Base-by-base conservation (phyloP, 164 flowering plant species). In the Vitis labrusca region DNA sequence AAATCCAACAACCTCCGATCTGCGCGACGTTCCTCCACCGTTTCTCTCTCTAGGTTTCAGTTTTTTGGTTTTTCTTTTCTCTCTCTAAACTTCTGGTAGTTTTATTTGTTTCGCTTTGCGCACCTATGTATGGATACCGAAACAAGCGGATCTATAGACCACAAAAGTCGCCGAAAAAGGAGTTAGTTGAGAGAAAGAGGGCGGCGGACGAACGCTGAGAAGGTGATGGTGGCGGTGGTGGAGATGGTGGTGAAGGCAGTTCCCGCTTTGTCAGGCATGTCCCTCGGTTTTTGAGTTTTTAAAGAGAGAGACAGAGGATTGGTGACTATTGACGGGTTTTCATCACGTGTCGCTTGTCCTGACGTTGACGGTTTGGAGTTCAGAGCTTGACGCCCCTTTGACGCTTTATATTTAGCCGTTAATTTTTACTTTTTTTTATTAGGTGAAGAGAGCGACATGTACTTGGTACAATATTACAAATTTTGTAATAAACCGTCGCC, bases 191-290 rank as follows among this genome's bases (percentile, higher is more conserved):
- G 9, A 11, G 47, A 2, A 3, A 7, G 60, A 8, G 17, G 56
- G 50, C 49, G 66, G 68, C 56, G 74, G 60, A 6, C 19, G 50
- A 8, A 6, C 30, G 64, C 0, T 1, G 61, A 19, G 19, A 56
- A 44, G 13, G 68, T 50, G 17, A 13, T 5, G 11, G 15, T 13
- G 56, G 27, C 11, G 57, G 51, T 8, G 9, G 53, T 23, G 48
- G 55, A 16, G 10, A 0, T 13, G 61, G 49, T 6, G 65, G 54
- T 12, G 48, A 19, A 64, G 71, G 67, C 47, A 48, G 78, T 82
- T 82, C 80, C 78, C 83, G 81, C 81, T 71, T 68, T 82, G 66
- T 63, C 44, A 44, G 78, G 69, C 15, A 10, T 13, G 44, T 15
- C 14, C 19, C 51, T 71, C 54, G 61, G 55, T 8, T 47, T 76